phyloP scores from a whole-genome alignment of 176 grass and related monocot species.

The Carex parvula region DNA sequence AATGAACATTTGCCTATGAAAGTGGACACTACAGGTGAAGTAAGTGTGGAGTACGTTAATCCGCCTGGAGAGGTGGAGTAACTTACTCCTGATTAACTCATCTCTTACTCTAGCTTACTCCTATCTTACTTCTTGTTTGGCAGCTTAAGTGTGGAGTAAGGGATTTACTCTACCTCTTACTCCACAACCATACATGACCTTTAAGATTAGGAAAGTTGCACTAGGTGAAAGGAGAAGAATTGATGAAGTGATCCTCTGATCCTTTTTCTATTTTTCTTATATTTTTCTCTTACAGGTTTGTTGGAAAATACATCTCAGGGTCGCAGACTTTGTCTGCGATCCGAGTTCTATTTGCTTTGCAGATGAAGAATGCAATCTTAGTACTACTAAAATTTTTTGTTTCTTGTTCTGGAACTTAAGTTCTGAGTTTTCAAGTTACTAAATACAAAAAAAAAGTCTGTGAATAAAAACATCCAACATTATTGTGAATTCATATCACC shows the following conservation, averaged over 20 bases:
- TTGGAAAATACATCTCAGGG: slow-evolving; percentile 9
- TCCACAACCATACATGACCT: too few species aligned
- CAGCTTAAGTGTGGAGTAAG: too few species aligned
- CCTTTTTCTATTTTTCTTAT: background rate
- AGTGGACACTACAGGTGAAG: too few species aligned
- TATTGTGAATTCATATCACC: background rate
- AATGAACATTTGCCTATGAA: too few species aligned
- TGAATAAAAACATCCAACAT: background rate
- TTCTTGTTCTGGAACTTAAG: background rate
- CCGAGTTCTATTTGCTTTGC: background rate
- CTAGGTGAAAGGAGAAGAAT: background rate
- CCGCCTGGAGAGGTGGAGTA: too few species aligned
- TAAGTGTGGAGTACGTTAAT: too few species aligned
- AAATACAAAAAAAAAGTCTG: background rate
- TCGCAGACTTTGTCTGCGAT: background rate
- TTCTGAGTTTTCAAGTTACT: background rate
- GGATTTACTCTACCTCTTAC: too few species aligned
- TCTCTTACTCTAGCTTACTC: too few species aligned
- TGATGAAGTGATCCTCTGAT: background rate
- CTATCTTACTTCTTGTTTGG: too few species aligned
- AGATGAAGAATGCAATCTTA: background rate
- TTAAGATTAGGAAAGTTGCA: background rate
- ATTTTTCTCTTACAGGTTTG: background rate
- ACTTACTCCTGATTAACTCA: too few species aligned
- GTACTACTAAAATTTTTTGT: background rate